Evolutionary conservation across 1,284 basidiomycete species (phyloP).

Genomic region (Pulveroboletus sp.): DNA sequence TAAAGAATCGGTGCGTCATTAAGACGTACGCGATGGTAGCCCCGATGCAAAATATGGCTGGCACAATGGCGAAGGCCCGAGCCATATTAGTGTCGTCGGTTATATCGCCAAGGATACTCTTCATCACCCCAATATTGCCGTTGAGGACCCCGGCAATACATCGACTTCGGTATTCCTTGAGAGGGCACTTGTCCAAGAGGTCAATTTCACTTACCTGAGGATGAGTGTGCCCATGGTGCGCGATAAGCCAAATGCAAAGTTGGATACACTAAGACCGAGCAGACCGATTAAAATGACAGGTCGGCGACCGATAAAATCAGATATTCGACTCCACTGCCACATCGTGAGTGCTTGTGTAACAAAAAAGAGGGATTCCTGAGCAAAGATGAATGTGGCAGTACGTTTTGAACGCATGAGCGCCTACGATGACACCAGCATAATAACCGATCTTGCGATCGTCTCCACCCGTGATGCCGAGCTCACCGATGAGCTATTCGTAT

Average conservation of each 20-base stretch:
- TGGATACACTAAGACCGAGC: constrained; percentile 64
- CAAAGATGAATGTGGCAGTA: constrained; percentile 45
- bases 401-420: constrained; percentile 48
- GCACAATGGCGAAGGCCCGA: constrained; percentile 28
- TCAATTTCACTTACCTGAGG: constrained; percentile 46
- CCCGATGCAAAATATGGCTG: constrained; percentile 29
- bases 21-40: constrained; percentile 30
- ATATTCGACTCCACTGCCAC: constrained; percentile 71
- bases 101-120: constrained; percentile 52
- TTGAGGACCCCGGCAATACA: constrained; percentile 40
- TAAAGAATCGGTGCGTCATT: constrained; percentile 38
- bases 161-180: constrained; percentile 24
- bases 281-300: constrained; percentile 70
- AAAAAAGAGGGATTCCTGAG: constrained; percentile 73
- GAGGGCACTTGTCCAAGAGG: background rate
- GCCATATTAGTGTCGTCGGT: constrained; percentile 44
- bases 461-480: constrained; percentile 41
- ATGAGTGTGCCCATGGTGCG: constrained; percentile 64
- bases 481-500: constrained; percentile 33
- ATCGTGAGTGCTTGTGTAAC: constrained; percentile 68
- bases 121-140: constrained; percentile 41
- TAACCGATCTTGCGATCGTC: constrained; percentile 64
- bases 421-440: constrained; percentile 66
- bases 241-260: constrained; percentile 74
- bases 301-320: constrained; percentile 70